A percentile compares a stretch with the other conserved stretches of the same genome.
Evolutionary conservation across 441 rosid species (phyloP).

Genomic region (Gossypium schwendimanii): DNA sequence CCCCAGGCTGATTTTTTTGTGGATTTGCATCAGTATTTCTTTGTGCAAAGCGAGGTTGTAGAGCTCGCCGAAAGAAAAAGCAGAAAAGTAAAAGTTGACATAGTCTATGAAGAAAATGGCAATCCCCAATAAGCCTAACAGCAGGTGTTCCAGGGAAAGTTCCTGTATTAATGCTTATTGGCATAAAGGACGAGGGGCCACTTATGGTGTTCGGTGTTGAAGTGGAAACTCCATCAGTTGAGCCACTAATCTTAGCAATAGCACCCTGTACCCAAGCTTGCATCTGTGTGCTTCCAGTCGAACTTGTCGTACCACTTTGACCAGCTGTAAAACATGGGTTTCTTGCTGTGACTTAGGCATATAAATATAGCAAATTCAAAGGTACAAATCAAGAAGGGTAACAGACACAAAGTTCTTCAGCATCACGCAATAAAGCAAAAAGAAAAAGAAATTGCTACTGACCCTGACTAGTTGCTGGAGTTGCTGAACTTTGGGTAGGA

Average conservation of each 20-base stretch:
- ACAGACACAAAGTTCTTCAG: background rate
- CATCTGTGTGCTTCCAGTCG: slow-evolving; percentile 90
- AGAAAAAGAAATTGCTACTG: slow-evolving; percentile 21
- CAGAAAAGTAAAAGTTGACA: slow-evolving; percentile 95
- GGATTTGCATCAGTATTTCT: slow-evolving; percentile 57
- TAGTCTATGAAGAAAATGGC: slow-evolving; percentile 97
- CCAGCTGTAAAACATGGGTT: slow-evolving; percentile 44
- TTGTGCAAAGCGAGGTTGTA: slow-evolving; percentile 59
- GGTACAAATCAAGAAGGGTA: background rate
- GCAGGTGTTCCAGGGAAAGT: slow-evolving; percentile 99
- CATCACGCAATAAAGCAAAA: background rate
- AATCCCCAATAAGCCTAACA: slow-evolving; percentile 97
- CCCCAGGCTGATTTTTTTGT: slow-evolving; percentile 75
- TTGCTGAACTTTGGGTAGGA: slow-evolving; percentile 77
- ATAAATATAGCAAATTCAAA: background rate
- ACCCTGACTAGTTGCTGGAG: slow-evolving; percentile 77
- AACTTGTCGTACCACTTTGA: slow-evolving; percentile 71
- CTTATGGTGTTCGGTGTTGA: slow-evolving; percentile 65
- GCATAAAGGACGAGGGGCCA: slow-evolving; percentile 87
- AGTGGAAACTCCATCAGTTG: slow-evolving; percentile 64
- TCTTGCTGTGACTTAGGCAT: background rate
- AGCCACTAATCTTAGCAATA: slow-evolving; percentile 90
- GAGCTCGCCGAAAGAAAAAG: slow-evolving; percentile 77
- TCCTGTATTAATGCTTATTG: slow-evolving; percentile 97
- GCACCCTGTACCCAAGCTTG: slow-evolving; percentile 99